These are phyloP conservation scores for Lachnellula cervina DNA, from an alignment of 2,329 filamentous ascomycete genomes.

Conservation along the genomic window DNA sequence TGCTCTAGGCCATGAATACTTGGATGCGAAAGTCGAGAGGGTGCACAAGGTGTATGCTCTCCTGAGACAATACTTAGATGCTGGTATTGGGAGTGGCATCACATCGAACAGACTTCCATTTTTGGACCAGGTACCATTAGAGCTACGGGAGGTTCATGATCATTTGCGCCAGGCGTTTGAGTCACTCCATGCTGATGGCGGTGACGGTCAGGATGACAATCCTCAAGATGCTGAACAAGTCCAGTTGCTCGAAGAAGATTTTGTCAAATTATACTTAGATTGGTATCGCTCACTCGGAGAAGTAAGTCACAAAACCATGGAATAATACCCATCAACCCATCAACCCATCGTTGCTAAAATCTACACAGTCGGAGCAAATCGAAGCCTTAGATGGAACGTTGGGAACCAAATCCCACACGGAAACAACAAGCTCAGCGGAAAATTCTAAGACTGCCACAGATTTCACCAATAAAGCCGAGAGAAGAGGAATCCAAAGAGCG, in stretches of 20 bases:
- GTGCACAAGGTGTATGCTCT: not conserved
- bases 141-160: too few species aligned
- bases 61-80: not conserved
- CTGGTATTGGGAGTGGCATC: not conserved
- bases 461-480: conserved; percentile 24
- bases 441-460: conserved; percentile 1
- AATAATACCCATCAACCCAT: not conserved
- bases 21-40: not conserved
- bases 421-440: not conserved
- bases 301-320: not conserved
- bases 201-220: too few species aligned
- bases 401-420: not conserved
- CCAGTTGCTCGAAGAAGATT: conserved; percentile 1
- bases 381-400: not conserved
- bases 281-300: not conserved
- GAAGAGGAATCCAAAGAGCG: conserved; percentile 26
- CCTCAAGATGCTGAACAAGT: not conserved
- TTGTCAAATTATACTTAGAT: conserved; percentile 3
- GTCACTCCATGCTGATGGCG: too few species aligned
- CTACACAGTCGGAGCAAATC: not conserved
- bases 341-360: not conserved
- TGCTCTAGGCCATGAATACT: not conserved
- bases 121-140: not conserved
- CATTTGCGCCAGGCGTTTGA: too few species aligned
- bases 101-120: not conserved